Percentiles rank a stretch among this genome's conserved stretches.
Evolutionary conservation across 805 yeast species (phyloP).

Genomic region (Teunomyces stri): DNA sequence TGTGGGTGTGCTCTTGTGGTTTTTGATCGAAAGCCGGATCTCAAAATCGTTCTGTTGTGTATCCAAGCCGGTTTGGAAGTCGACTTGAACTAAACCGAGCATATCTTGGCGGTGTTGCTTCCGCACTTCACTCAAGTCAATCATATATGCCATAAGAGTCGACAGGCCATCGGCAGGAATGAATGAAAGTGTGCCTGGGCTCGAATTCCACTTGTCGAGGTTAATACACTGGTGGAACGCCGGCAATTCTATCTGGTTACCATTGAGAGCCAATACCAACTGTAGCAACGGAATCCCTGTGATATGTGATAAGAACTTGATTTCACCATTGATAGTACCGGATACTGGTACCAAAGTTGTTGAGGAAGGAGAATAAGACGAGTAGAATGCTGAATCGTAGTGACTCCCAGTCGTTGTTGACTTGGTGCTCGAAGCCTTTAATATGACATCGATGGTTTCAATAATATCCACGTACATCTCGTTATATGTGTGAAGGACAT

Average conservation of each 20-base stretch:
- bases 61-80: conserved; percentile 55
- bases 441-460: conserved; percentile 60
- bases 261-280: conserved; percentile 45
- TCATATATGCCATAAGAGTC: conserved; percentile 58
- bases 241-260: conserved; percentile 53
- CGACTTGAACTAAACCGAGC: conserved; percentile 56
- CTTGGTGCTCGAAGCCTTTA: conserved; percentile 32
- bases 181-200: conserved; percentile 55
- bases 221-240: conserved; percentile 72
- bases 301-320: conserved; percentile 65
- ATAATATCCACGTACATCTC: conserved; percentile 83
- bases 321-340: conserved; percentile 60
- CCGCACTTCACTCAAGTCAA: conserved; percentile 44
- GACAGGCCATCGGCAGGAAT: conserved; percentile 87
- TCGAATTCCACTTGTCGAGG: conserved; percentile 46
- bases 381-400: conserved; percentile 24
- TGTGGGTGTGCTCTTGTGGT: conserved; percentile 21
- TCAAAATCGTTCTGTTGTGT: conserved; percentile 58
- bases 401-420: conserved; percentile 10
- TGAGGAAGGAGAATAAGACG: conserved; percentile 12
- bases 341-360: conserved; percentile 37
- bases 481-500: conserved; percentile 71
- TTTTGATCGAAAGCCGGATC: conserved; percentile 47
- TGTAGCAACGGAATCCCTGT: conserved; percentile 76
- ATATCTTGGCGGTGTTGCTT: conserved; percentile 19